Conservation (phyloP, 768 basidiomycete species). For the Collybia sp. region DNA sequence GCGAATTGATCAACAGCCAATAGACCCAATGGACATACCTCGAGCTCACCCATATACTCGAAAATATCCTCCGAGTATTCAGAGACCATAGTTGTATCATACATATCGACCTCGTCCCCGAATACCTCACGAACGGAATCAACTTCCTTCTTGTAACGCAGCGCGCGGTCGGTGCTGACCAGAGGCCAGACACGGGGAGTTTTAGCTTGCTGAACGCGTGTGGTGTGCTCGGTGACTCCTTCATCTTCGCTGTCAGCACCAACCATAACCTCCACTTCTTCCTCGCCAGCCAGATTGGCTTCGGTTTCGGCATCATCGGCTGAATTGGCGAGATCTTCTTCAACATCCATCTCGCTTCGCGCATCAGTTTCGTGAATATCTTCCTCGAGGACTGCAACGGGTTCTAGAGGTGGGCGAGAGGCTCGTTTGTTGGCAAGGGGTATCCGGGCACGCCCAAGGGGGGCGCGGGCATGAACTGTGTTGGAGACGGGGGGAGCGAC, state of each 20-base stretch:
- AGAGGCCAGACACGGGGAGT: constrained; percentile 69
- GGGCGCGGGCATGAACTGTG: constrained; percentile 31
- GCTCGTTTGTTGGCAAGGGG: constrained; percentile 29
- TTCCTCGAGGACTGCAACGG: constrained; percentile 30
- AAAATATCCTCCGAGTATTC: constrained; percentile 99
- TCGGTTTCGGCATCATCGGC: constrained; percentile 37
- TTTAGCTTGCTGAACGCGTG: constrained; percentile 26
- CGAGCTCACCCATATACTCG: constrained; percentile 89
- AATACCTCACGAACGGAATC: constrained; percentile 65
- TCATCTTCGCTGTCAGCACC: constrained; percentile 44
- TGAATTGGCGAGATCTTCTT: constrained; percentile 33
- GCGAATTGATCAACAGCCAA: too few species aligned
- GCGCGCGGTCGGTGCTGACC: constrained; percentile 54
- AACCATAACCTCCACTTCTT: constrained; percentile 64
- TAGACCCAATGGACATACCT: constrained; percentile 52
- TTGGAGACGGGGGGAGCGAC: constrained; percentile 38
- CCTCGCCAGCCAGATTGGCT: constrained; percentile 37
- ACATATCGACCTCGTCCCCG: constrained; percentile 64
- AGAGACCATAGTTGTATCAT: constrained; percentile 93
- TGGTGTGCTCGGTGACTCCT: constrained; percentile 20
- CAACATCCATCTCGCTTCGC: constrained; percentile 63
- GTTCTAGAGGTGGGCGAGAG: constrained; percentile 39
- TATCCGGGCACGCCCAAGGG: constrained; percentile 23
- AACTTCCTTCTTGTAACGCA: constrained; percentile 57
- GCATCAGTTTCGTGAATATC: constrained; percentile 31